Percentiles rank a stretch among this genome's conserved stretches.
These are phyloP conservation scores for Chaetomium fimeti DNA, from an alignment of 495 filamentous ascomycete genomes.

Conservation along the genomic window DNA sequence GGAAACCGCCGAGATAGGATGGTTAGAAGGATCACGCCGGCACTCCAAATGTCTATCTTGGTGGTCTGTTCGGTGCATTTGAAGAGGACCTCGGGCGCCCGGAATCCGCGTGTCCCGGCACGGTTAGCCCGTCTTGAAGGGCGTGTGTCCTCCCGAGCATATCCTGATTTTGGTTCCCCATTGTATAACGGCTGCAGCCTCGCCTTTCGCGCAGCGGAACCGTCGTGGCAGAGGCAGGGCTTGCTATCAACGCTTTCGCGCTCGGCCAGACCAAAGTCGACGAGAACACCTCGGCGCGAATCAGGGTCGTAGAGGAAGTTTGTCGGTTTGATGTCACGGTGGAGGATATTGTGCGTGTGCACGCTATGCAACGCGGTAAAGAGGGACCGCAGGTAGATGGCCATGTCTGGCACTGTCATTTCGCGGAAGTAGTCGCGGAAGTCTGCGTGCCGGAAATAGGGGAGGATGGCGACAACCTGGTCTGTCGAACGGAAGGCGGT, in stretches of 20 bases:
- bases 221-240: constrained; percentile 67
- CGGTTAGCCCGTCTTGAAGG: constrained; percentile 87
- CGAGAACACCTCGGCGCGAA: constrained; percentile 79
- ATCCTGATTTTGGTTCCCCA: constrained; percentile 59
- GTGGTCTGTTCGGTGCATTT: constrained; percentile 97
- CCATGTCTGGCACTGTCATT: constrained; percentile 80
- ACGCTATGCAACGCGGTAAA: constrained; percentile 82
- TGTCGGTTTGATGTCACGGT: constrained; percentile 99
- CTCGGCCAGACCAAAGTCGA: constrained; percentile 96
- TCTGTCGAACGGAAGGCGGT: constrained; percentile 92
- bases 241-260: constrained; percentile 70
- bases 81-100: constrained; percentile 92
- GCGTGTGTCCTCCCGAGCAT: constrained; percentile 83
- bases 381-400: constrained; percentile 82
- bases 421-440: constrained; percentile 93
- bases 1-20: constrained; percentile 88
- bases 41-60: constrained; percentile 96
- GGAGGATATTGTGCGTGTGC: constrained; percentile 78
- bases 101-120: constrained; percentile 93
- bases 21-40: constrained; percentile 88
- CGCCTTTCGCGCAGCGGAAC: constrained; percentile 37
- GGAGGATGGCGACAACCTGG: constrained; percentile 91
- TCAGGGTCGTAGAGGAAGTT: constrained; percentile 95
- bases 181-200: constrained; percentile 44
- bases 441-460: constrained; percentile 92